phyloP scores from a whole-genome alignment of 1,284 basidiomycete genomes.

The Ganoderma leucocontextum region DNA sequence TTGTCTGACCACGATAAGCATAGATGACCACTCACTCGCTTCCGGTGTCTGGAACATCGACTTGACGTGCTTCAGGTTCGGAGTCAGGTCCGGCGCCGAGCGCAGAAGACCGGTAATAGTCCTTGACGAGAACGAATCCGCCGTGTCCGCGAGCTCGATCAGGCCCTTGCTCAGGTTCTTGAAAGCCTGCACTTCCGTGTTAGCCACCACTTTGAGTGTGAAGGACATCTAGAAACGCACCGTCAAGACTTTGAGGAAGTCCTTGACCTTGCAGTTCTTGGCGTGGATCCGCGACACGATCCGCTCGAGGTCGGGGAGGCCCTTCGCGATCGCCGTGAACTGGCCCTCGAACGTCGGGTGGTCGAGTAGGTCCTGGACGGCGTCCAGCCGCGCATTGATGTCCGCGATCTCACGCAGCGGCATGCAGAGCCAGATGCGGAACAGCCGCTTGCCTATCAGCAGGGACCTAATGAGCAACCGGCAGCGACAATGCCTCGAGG shows the following conservation, averaged over 20 bases:
- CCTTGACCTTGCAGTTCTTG: slow-evolving; percentile 84
- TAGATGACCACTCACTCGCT: slow-evolving; percentile 56
- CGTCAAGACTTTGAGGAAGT: slow-evolving; percentile 84
- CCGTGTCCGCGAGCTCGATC: slow-evolving; percentile 64
- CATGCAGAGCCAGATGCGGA: slow-evolving; percentile 94
- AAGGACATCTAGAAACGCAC: too few relatives aligned
- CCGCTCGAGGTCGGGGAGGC: slow-evolving; percentile 92
- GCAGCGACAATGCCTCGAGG: not conserved
- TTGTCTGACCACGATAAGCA: not conserved
- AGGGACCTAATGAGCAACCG: not conserved
- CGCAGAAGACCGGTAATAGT: slow-evolving; percentile 80
- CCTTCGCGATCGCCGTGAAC: slow-evolving; percentile 80
- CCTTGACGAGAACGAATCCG: slow-evolving; percentile 79
- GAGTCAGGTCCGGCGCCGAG: slow-evolving; percentile 81
- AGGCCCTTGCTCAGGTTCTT: slow-evolving; percentile 76
- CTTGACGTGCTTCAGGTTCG: slow-evolving; percentile 76
- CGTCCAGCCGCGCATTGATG: slow-evolving; percentile 92
- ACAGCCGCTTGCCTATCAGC: slow-evolving; percentile 82
- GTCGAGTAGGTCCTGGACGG: slow-evolving; percentile 88
- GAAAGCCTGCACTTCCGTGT: slow-evolving; percentile 67
- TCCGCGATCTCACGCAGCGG: slow-evolving; percentile 82
- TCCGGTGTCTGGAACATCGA: slow-evolving; percentile 74
- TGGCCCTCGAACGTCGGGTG: slow-evolving; percentile 78
- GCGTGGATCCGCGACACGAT: slow-evolving; percentile 94
- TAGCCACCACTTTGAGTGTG: not conserved